Conservation (phyloP, 2,329 filamentous ascomycete species). For the Hypoxylon sp. region DNA sequence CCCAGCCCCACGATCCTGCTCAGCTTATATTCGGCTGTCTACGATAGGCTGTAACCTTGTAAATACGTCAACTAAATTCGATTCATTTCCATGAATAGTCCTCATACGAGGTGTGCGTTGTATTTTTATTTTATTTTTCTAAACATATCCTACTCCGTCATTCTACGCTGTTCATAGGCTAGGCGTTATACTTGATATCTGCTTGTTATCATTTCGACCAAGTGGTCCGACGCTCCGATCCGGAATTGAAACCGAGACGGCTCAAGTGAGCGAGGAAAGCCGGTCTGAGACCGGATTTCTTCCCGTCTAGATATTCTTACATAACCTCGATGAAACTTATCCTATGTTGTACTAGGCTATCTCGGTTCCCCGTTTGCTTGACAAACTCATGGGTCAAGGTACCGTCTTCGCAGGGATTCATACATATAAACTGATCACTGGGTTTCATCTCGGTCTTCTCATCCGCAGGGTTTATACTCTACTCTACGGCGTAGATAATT, state of each 20-base stretch:
- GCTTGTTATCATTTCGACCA: neutral
- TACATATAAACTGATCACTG: constrained; percentile 37
- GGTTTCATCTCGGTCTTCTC: constrained; percentile 33
- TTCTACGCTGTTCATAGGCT: neutral
- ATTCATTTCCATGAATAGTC: neutral
- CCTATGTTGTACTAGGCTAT: constrained; percentile 26
- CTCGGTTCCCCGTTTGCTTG: constrained; percentile 14
- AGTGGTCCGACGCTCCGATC: constrained; percentile 33
- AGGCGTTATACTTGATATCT: neutral
- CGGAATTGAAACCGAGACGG: constrained; percentile 32
- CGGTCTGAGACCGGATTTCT: constrained; percentile 22
- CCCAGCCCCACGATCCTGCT: constrained; percentile 31
- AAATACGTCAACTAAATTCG: constrained; percentile 15
- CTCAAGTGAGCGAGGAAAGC: constrained; percentile 24
- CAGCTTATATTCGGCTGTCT: constrained; percentile 22
- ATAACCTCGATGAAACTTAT: constrained; percentile 26
- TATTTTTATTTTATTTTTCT: neutral
- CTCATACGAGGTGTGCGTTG: constrained; percentile 10
- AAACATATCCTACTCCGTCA: neutral
- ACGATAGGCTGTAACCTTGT: constrained; percentile 1
- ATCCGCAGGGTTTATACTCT: constrained; percentile 27
- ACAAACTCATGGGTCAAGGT: constrained; percentile 19
- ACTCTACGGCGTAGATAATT: constrained; percentile 6
- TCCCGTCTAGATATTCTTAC: constrained; percentile 34
- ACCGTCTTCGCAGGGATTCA: constrained; percentile 26